A percentile compares a stretch with the other conserved stretches of the same genome.
phyloP scores from a whole-genome alignment of 2,329 filamentous ascomycete species.

The Xylaria sp. region DNA sequence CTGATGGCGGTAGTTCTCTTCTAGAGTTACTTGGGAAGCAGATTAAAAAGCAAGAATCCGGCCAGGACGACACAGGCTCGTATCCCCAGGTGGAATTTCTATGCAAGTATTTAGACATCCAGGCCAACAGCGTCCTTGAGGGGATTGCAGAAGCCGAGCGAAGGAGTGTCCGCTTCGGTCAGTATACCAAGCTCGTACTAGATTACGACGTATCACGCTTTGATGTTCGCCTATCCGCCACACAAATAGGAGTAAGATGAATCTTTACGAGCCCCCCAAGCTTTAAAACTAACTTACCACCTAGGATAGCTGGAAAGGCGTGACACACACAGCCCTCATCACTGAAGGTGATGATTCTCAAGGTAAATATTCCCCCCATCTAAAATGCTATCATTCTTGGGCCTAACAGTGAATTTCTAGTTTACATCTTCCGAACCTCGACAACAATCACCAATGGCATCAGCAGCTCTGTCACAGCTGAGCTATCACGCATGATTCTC shows the following conservation, averaged over 20 bases:
- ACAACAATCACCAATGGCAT: conserved; percentile 69
- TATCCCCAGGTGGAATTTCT: conserved; percentile 73
- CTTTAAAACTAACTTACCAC: conserved; percentile 27
- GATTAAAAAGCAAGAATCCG: conserved; percentile 59
- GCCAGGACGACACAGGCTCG: conserved; percentile 60
- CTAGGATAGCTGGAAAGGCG: conserved; percentile 52
- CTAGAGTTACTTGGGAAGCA: conserved; percentile 63
- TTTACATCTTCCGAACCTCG: conserved; percentile 66
- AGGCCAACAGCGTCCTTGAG: conserved; percentile 71
- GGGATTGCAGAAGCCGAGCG: conserved; percentile 76
- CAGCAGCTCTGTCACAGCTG: conserved; percentile 58
- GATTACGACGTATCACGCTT: conserved; percentile 59
- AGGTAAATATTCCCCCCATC: conserved; percentile 47
- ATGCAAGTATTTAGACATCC: conserved; percentile 66
- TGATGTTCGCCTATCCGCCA: conserved; percentile 68
- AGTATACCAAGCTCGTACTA: conserved; percentile 59
- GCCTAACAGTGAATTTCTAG: conserved; percentile 50
- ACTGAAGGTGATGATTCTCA: conserved; percentile 52
- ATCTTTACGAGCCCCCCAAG: neutral
- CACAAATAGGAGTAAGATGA: conserved; percentile 52
- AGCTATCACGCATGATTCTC: conserved; percentile 57
- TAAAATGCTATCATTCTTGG: neutral
- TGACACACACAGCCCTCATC: conserved; percentile 57
- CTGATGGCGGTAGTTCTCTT: conserved; percentile 58
- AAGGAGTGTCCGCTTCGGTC: conserved; percentile 74